Evolutionary conservation across 495 filamentous ascomycete species (phyloP).

Genomic region (Aspergillus avenaceus): DNA sequence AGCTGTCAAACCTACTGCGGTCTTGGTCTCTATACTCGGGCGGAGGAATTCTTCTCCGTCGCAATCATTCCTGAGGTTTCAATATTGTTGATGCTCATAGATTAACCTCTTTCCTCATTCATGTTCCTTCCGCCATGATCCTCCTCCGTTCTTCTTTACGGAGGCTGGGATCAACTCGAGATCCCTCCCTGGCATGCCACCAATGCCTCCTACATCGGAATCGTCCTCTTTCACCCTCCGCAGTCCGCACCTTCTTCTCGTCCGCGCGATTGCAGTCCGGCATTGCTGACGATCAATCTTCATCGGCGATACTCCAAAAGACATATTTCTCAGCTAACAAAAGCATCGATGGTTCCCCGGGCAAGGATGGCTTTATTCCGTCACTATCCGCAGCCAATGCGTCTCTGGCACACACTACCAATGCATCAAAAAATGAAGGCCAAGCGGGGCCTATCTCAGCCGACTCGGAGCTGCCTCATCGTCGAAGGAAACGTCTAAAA

Average conservation of each 20-base stretch:
- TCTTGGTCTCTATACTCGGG: conserved; percentile 29
- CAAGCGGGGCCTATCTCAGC: conserved; percentile 15
- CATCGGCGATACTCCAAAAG: conserved; percentile 28
- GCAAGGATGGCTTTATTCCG: conserved; percentile 25
- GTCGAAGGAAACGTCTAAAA: conserved; percentile 49
- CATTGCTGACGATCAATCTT: conserved; percentile 22
- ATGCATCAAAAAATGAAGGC: conserved; percentile 7
- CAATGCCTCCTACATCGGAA: conserved; percentile 28
- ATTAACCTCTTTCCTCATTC: conserved; percentile 4
- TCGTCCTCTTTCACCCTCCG: conserved; percentile 11
- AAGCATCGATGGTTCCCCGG: conserved; percentile 10
- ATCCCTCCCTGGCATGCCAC: conserved; percentile 28
- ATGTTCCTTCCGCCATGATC: conserved; percentile 32
- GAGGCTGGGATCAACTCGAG: conserved; percentile 29
- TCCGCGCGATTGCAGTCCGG: conserved; percentile 29
- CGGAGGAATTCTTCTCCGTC: conserved; percentile 27
- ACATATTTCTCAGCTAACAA: conserved; percentile 42
- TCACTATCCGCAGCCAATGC: conserved; percentile 21
- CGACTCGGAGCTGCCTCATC: conserved; percentile 42
- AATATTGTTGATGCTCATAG: too few relatives aligned
- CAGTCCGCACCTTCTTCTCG: conserved; percentile 30
- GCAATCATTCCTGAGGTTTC: too few relatives aligned
- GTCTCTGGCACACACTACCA: conserved; percentile 5
- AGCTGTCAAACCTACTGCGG: conserved; percentile 13
- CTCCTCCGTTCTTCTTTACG: conserved; percentile 39